These are phyloP conservation scores for Xylariomycetidae sp. DNA, from an alignment of 2,329 filamentous ascomycete species.

Conservation along the genomic window DNA sequence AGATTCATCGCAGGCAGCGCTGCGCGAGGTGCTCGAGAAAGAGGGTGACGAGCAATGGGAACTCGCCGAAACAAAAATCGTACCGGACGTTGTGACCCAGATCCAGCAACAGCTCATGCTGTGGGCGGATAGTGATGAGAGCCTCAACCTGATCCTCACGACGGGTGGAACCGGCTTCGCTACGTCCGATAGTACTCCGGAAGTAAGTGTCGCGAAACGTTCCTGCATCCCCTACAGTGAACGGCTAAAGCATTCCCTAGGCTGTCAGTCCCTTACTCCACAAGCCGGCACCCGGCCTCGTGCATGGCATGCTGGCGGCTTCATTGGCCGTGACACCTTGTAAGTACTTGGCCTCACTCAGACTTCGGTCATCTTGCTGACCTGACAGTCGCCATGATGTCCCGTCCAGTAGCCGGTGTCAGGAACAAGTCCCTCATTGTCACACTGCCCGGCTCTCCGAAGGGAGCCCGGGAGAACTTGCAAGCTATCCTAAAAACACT, in stretches of 20 bases:
- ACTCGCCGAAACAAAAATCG: slow-evolving; percentile 63
- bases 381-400: slow-evolving; percentile 83
- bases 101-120: slow-evolving; percentile 68
- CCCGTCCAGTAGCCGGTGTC: slow-evolving; percentile 83
- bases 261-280: slow-evolving; percentile 75
- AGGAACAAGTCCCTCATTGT: slow-evolving; percentile 75
- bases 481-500: slow-evolving; percentile 83
- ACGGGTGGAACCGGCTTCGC: slow-evolving; percentile 95
- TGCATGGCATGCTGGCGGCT: slow-evolving; percentile 89
- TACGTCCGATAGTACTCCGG: slow-evolving; percentile 76
- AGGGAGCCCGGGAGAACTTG: slow-evolving; percentile 90
- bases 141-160: slow-evolving; percentile 72
- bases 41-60: slow-evolving; percentile 68
- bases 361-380: no score
- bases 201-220: slow-evolving; percentile 53
- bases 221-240: no score
- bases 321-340: slow-evolving; percentile 86
- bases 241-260: slow-evolving; percentile 33
- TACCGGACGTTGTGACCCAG: slow-evolving; percentile 65
- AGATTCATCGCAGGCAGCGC: slow-evolving; percentile 63
- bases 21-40: slow-evolving; percentile 62
- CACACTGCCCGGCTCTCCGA: slow-evolving; percentile 89
- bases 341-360: slow-evolving; percentile 38
- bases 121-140: slow-evolving; percentile 64
- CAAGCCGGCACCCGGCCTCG: slow-evolving; percentile 79